A percentile compares a stretch with the other conserved stretches of the same genome.
Evolutionary conservation across 2,329 filamentous ascomycete species (phyloP).

Genomic region (Diaporthe destruens): DNA sequence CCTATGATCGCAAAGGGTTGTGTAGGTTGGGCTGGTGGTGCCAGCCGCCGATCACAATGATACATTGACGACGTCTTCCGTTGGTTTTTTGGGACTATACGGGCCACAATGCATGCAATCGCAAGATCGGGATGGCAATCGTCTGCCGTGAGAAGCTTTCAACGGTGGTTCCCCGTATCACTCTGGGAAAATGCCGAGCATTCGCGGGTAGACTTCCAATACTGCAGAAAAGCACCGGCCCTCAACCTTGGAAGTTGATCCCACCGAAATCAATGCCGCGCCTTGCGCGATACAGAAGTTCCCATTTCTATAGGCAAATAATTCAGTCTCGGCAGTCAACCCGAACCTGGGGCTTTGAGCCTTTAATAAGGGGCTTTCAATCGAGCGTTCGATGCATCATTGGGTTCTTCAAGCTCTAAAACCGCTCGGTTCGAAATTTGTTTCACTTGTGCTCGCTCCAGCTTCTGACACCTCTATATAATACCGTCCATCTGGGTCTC

Average conservation of each 20-base stretch:
- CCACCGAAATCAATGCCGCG: conserved; percentile 1
- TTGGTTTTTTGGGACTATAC: not conserved
- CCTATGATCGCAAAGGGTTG: not conserved
- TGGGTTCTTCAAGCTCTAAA: not conserved
- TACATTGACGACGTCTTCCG: conserved; percentile 3
- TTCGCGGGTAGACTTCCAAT: not conserved
- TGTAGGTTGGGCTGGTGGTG: not conserved
- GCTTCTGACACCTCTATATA: not conserved
- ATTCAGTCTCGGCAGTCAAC: not conserved
- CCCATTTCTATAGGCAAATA: not conserved
- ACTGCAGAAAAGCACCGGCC: not conserved
- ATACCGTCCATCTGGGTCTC: too few species aligned
- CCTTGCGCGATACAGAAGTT: conserved; percentile 2
- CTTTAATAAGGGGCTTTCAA: conserved; percentile 5
- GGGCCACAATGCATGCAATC: not conserved
- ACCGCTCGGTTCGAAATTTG: not conserved
- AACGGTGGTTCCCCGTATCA: not conserved
- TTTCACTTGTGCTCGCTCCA: not conserved
- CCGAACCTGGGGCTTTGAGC: not conserved
- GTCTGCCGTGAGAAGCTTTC: not conserved
- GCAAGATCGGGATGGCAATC: not conserved
- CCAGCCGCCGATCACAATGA: conserved; percentile 15
- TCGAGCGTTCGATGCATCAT: conserved; percentile 4
- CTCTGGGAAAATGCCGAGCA: not conserved
- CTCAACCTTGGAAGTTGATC: not conserved